Evolutionary conservation across 805 yeast species (phyloP).

Genomic region (Wickerhamomyces alni): DNA sequence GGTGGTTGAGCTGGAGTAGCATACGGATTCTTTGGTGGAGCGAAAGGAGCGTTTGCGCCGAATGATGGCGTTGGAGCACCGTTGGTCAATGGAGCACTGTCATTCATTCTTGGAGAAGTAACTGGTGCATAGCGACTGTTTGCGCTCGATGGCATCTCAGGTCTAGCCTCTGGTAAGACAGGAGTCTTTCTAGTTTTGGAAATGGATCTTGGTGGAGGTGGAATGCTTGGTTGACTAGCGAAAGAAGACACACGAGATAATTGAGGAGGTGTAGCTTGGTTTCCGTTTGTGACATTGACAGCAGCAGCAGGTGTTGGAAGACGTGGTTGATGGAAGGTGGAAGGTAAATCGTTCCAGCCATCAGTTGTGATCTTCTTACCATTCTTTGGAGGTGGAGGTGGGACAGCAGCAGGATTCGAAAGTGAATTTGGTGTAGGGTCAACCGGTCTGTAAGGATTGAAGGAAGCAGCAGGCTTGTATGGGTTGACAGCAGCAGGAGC

Average conservation of each 20-base stretch:
- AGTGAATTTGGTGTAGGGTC: slow-evolving; percentile 16
- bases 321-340: slow-evolving; percentile 36
- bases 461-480: slow-evolving; percentile 24
- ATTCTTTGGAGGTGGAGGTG: slow-evolving; percentile 25
- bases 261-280: slow-evolving; percentile 18
- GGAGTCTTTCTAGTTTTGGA: slow-evolving; percentile 21
- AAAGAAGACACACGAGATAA: slow-evolving; percentile 19
- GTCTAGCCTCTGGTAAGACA: slow-evolving; percentile 12
- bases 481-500: slow-evolving; percentile 24
- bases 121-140: slow-evolving; percentile 31
- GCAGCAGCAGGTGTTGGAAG: slow-evolving; percentile 43
- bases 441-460: slow-evolving; percentile 18
- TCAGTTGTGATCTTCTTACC: slow-evolving; percentile 42
- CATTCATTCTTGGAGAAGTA: not conserved
- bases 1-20: slow-evolving; percentile 20
- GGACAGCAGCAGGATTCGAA: slow-evolving; percentile 2
- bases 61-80: slow-evolving; percentile 25
- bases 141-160: slow-evolving; percentile 20
- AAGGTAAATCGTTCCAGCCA: slow-evolving; percentile 71
- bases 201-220: slow-evolving; percentile 30
- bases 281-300: slow-evolving; percentile 16
- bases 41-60: slow-evolving; percentile 6
- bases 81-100: slow-evolving; percentile 15
- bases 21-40: slow-evolving; percentile 28
- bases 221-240: slow-evolving; percentile 21